Evolutionary conservation across 139 green algal species (phyloP).

Genomic region (Spirogloea muscicola): DNA sequence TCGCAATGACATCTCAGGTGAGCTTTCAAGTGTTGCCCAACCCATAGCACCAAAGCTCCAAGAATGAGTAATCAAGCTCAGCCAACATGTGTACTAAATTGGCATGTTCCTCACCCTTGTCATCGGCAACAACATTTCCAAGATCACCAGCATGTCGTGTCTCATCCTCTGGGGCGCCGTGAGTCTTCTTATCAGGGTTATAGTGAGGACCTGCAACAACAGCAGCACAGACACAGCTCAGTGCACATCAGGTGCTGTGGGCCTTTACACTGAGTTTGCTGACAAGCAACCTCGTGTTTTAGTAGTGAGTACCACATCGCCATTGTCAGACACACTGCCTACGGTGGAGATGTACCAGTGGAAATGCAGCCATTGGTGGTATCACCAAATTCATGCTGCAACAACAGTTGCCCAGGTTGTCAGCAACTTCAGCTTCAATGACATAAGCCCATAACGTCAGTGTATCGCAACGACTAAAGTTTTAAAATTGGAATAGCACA

Average conservation of each 20-base stretch:
- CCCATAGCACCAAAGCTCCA: background rate
- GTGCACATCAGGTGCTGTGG: no score
- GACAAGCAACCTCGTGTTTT: no score
- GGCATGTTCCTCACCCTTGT: conserved; percentile 19
- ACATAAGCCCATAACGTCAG: no score
- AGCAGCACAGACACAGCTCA: background rate
- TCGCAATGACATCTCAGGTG: no score
- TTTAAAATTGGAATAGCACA: no score
- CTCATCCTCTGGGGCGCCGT: conserved; percentile 52
- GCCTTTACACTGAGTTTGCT: no score
- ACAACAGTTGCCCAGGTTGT: background rate
- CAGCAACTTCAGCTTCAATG: no score
- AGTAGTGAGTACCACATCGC: no score
- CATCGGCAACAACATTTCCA: conserved; percentile 50
- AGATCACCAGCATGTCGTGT: conserved; percentile 51
- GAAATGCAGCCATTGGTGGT: conserved; percentile 58
- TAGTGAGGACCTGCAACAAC: conserved; percentile 50
- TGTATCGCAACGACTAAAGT: no score
- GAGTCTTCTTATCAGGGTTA: conserved; percentile 49
- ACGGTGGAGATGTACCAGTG: no score
- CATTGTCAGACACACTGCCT: no score
- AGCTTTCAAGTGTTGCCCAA: no score
- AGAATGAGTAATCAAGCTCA: background rate
- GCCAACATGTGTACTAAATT: background rate
- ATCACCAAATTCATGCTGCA: conserved; percentile 52